Base-by-base conservation (phyloP, 176 grass and related monocot genomes). In the Sorghum bicolor region DNA sequence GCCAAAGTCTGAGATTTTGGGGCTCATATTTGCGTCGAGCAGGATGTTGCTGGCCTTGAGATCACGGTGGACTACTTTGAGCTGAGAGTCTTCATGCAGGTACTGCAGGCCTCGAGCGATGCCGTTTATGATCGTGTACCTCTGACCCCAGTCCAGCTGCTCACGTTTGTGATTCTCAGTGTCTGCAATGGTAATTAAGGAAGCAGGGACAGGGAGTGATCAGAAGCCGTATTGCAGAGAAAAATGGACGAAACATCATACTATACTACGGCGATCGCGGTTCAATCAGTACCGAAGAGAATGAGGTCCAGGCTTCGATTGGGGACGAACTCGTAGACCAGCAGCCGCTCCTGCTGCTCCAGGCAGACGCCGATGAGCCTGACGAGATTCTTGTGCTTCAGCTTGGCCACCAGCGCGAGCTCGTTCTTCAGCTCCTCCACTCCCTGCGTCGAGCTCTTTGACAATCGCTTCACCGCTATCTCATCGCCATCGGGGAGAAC, bases 51-150 rank as follows among this genome's bases (percentile, higher is more conserved):
- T 80, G 9, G 84, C 69, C 24, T 86, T 86, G 58, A 86, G 84
- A 1, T 86, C 84, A 16, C 84, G 85, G 22, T 96, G 93, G 10
- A 96, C 82, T 3, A 95, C 87, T 31, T 25, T 90, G 34, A 92
- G 48, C 53, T 83, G 89, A 0, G 90, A 96, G 50, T 96, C 91
- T 62, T 96, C 88, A 3, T 93, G 94, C 3, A 96, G 86, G 36
- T 96, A 96, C 45, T 86, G 91, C 30, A 96, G 77, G 3, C 94
- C 94, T 8, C 91, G 64, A 13, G 94, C 94, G 10, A 91, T 32
- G 45, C 91, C 94, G 3, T 75, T 52, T 31, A 96, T 91, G 70
- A 89, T 81, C 50, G 20, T 69, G 82, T 62, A 55, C 64, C 94
- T 87, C 82, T 44, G 75, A 28, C 12, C 70, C 94, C 88, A 96